These are phyloP conservation scores for Beverwykella pulmonaria DNA, from an alignment of 495 filamentous ascomycete species.

Conservation along the genomic window DNA sequence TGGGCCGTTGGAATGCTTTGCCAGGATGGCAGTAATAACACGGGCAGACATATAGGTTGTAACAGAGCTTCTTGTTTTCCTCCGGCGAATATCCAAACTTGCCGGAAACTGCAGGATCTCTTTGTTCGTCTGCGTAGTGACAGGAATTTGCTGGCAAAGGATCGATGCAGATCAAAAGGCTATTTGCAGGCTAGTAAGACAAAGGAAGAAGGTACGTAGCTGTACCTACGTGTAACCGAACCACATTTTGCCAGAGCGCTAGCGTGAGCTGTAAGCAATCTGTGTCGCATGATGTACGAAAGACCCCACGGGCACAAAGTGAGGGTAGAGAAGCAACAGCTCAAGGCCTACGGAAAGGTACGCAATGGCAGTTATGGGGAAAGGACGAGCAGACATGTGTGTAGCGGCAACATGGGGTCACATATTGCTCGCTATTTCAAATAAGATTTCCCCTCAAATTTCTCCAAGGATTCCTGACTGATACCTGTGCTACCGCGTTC, in stretches of 20 bases:
- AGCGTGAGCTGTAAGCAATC: not conserved
- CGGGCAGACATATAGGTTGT: not conserved
- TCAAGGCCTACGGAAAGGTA: no score
- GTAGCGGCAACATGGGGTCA: no score
- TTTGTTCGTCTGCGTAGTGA: not conserved
- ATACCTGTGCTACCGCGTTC: not conserved
- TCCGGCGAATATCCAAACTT: not conserved
- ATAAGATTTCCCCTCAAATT: no score
- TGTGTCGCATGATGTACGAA: not conserved
- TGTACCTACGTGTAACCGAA: not conserved
- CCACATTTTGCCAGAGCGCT: not conserved
- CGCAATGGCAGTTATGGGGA: no score
- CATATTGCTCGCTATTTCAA: no score
- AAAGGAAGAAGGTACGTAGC: not conserved
- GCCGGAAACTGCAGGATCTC: not conserved
- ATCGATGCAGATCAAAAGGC: not conserved
- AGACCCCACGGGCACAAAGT: not conserved
- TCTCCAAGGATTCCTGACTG: no score
- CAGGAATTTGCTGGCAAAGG: not conserved
- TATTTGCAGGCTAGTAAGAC: slow-evolving; percentile 1
- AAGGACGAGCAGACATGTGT: no score
- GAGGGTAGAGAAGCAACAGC: not conserved
- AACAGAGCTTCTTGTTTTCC: not conserved
- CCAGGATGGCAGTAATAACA: slow-evolving; percentile 9
- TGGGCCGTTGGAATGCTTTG: slow-evolving; percentile 13